Base-by-base conservation (phyloP, 2,329 filamentous ascomycete genomes). In the Phaeosphaeriaceae sp. region DNA sequence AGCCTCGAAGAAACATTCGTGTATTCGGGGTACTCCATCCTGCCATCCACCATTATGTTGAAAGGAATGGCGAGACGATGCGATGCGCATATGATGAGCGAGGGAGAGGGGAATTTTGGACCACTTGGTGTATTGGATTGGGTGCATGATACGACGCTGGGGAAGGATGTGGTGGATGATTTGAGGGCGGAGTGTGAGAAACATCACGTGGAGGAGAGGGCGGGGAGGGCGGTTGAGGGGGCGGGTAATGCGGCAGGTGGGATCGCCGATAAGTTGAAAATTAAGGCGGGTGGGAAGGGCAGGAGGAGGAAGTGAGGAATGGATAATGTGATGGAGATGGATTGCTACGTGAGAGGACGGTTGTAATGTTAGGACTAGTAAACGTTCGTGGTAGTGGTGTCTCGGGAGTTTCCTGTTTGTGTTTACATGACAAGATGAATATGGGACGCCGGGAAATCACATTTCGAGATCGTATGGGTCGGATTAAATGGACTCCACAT, bases 1-100 rank as follows among this genome's bases (percentile, higher is more conserved):
- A 90, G 89, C 2, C 70, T 88, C 0, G 88, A 92, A 64, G 89
- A 92, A 64, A 87, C 87, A 0, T 79, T 92, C 49, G 81, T 88
- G 26, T 87, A 87, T 77, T 91, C 87, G 0, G 90, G 90, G 0
- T 93, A 93, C 76, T 85, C 82, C 17, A 79, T 87, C 7, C 77
- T 88, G 54, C 86, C 86, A 2, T 86, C 84, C 1, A 84, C 79
- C 8, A 86, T 88, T 64, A 81, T 89, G 66, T 74, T 89, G 8
- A 64, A 65, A 30, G 85, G 86, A 2, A 86, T 89, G 76, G 86
- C 86, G 11, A 81, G 85, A 28, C 79, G 86, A 7, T 82, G 79
- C 0, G 86, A 89, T 61, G 79, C 82, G 3, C 89, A 91, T 69
- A 88, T 89, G 71, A 82, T 84, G 24, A 81, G 80, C 11, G 70